Evolutionary conservation across 345 rosid genomes (phyloP).

Genomic region (Eucalyptus shirleyi): DNA sequence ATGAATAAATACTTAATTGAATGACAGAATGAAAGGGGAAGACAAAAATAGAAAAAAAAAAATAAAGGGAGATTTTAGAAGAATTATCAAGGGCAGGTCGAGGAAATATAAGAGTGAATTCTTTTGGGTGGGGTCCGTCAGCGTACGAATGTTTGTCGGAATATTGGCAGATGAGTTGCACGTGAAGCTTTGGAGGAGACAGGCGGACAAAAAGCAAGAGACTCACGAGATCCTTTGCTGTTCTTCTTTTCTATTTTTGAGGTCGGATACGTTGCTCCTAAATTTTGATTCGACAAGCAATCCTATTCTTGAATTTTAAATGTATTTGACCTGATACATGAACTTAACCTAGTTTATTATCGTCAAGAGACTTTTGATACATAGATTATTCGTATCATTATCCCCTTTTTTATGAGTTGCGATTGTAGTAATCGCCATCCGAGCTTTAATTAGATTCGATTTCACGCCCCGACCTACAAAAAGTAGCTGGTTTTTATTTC

Average conservation of each 20-base stretch:
- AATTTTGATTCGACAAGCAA: no score
- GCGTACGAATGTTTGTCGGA: not conserved
- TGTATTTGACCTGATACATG: no score
- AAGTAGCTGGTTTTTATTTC: not conserved
- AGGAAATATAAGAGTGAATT: not conserved
- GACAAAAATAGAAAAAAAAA: not conserved
- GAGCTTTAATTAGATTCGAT: rapidly evolving
- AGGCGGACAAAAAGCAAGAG: not conserved
- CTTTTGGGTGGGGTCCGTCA: not conserved
- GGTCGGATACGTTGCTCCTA: no score
- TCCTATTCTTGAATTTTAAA: not conserved
- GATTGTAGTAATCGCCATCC: not conserved
- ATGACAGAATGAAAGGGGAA: not conserved
- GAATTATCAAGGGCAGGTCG: not conserved
- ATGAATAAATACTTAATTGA: not conserved
- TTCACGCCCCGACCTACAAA: rapidly evolving
- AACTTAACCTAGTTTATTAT: no score
- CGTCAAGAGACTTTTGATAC: no score
- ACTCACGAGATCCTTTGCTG: not conserved
- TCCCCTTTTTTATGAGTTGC: not conserved
- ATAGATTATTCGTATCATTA: no score
- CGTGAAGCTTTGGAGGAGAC: not conserved
- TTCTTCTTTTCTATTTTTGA: not conserved
- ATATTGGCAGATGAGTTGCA: not conserved
- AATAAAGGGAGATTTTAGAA: not conserved